Evolutionary conservation across 306 rosid genomes (phyloP).

Genomic region (Cercis canadensis): DNA sequence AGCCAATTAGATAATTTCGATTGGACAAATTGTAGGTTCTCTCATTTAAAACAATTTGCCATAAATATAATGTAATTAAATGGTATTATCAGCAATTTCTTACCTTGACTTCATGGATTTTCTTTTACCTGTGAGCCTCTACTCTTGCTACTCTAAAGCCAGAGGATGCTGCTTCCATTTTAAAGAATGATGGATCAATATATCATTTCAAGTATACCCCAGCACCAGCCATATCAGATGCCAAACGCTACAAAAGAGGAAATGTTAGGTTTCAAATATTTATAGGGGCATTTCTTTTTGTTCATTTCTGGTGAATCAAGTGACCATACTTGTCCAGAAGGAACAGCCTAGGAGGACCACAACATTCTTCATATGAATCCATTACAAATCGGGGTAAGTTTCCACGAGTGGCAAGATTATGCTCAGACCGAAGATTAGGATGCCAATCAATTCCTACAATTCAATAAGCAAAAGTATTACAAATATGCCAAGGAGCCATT

Average conservation of each 20-base stretch:
- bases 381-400: slow-evolving; percentile 94
- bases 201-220: slow-evolving; percentile 96
- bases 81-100: slow-evolving; percentile 9
- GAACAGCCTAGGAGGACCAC: slow-evolving; percentile 90
- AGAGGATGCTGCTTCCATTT: slow-evolving; percentile 64
- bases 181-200: slow-evolving; percentile 92
- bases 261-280: slow-evolving; percentile 11
- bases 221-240: slow-evolving; percentile 86
- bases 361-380: slow-evolving; percentile 96
- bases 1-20: slow-evolving; percentile 2
- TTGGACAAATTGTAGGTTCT: background rate
- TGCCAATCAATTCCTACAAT: slow-evolving; percentile 91
- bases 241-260: slow-evolving; percentile 28
- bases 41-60: slow-evolving; percentile 22
- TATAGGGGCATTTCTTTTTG: slow-evolving; percentile 3
- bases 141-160: slow-evolving; percentile 34
- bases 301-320: slow-evolving; percentile 14
- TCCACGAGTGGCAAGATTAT: slow-evolving; percentile 71
- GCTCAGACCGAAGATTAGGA: slow-evolving; percentile 76
- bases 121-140: slow-evolving; percentile 75
- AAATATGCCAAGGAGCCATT: slow-evolving; percentile 27
- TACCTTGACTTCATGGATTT: slow-evolving; percentile 84
- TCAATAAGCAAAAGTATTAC: slow-evolving; percentile 32
- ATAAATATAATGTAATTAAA: background rate
- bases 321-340: slow-evolving; percentile 90